Conservation (phyloP, 2,329 filamentous ascomycete genomes). For the Pseudogymnoascus sp. region DNA sequence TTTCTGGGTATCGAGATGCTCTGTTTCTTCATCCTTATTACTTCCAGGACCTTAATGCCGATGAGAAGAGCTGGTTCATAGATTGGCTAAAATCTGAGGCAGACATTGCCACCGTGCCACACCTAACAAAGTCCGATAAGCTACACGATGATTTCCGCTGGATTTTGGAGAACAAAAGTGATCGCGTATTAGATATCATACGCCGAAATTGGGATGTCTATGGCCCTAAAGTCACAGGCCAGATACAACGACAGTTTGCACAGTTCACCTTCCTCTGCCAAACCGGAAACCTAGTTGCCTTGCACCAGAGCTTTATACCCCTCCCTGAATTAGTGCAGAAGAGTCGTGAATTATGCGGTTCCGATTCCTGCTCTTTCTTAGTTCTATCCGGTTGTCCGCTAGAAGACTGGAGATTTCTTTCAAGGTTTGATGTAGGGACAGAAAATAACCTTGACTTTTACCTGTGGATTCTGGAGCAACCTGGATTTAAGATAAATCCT, state of each 20-base stretch:
- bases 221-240: background rate
- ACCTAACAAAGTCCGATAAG: background rate
- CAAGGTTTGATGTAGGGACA: background rate
- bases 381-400: background rate
- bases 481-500: background rate
- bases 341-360: background rate
- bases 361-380: background rate
- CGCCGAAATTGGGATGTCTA: background rate
- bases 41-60: background rate
- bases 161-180: background rate
- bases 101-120: background rate
- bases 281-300: background rate
- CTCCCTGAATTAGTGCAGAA: background rate
- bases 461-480: background rate
- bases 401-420: background rate
- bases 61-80: background rate
- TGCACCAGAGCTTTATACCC: background rate
- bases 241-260: background rate
- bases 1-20: background rate
- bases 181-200: background rate
- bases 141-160: background rate
- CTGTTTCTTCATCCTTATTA: background rate
- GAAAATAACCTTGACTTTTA: background rate
- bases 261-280: background rate
- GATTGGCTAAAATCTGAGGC: background rate